Evolutionary conservation across 495 filamentous ascomycete species (phyloP).

Genomic region (Talaromyces wortmannii): DNA sequence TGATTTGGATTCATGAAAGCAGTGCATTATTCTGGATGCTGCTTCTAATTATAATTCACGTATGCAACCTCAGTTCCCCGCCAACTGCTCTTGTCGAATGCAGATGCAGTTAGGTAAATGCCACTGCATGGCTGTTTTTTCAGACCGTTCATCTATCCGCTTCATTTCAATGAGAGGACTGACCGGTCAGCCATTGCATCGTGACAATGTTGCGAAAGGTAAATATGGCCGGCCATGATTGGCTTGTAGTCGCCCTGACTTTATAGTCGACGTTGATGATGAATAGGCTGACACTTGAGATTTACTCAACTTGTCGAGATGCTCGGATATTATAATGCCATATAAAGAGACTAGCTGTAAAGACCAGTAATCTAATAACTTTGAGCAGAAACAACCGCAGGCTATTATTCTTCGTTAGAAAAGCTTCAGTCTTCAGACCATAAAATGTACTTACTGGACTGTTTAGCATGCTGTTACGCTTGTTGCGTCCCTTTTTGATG

Average conservation of each 20-base stretch:
- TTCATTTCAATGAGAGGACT: background rate
- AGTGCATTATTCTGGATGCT: background rate
- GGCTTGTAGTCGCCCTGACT: background rate
- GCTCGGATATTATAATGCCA: background rate
- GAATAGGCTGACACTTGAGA: background rate
- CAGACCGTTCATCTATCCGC: background rate
- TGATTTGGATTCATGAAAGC: background rate
- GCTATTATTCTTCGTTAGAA: constrained; percentile 26
- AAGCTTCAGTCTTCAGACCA: background rate
- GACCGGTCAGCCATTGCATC: background rate
- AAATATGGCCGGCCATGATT: background rate
- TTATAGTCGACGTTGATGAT: background rate
- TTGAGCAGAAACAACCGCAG: constrained; percentile 40
- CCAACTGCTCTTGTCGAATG: background rate
- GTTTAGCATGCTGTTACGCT: constrained; percentile 84
- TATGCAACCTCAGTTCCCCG: background rate
- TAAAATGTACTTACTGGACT: constrained; percentile 65
- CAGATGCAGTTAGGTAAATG: background rate
- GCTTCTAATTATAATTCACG: background rate
- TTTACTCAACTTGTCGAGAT: background rate
- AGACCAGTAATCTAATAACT: constrained; percentile 27
- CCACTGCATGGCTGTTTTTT: background rate
- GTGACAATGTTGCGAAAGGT: background rate
- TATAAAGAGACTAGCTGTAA: background rate
- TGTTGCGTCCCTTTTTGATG: constrained; percentile 96